Conservation (phyloP, 2,329 filamentous ascomycete genomes). For the Cephalotrichum gorgonifer region DNA sequence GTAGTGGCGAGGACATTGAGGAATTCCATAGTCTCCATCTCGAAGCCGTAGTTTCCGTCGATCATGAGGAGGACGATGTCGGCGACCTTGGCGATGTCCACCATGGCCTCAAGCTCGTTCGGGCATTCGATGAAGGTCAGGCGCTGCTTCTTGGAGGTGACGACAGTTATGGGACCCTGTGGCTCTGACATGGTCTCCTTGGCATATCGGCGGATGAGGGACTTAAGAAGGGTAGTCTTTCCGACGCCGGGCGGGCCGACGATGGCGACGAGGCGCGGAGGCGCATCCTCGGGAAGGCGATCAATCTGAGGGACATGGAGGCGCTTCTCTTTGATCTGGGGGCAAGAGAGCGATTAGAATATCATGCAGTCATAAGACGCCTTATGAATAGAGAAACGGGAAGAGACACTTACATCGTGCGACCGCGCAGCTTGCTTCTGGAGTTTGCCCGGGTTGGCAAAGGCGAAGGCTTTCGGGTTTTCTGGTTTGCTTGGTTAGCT, state of each 20-base stretch:
- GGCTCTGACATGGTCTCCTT: constrained; percentile 90
- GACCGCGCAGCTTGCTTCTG: constrained; percentile 64
- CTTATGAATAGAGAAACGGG: not conserved
- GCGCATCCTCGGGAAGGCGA: constrained; percentile 87
- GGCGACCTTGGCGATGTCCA: constrained; percentile 92
- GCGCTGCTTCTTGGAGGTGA: constrained; percentile 90
- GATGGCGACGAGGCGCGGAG: constrained; percentile 84
- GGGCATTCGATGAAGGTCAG: constrained; percentile 95
- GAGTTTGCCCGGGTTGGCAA: constrained; percentile 70
- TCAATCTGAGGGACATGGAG: constrained; percentile 95
- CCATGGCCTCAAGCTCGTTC: constrained; percentile 93
- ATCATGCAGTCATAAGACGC: constrained; percentile 10
- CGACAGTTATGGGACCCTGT: constrained; percentile 85
- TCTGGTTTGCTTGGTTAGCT: constrained; percentile 32
- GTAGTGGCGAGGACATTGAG: constrained; percentile 86
- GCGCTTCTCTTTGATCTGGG: constrained; percentile 89
- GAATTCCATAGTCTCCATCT: constrained; percentile 99
- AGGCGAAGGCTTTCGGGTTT: constrained; percentile 88
- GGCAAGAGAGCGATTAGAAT: constrained; percentile 8
- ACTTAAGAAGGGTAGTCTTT: constrained; percentile 93
- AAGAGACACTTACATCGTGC: constrained; percentile 47
- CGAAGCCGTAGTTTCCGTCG: constrained; percentile 96
- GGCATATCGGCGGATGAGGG: constrained; percentile 83
- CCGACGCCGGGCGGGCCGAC: constrained; percentile 92
- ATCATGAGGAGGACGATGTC: constrained; percentile 98